These are phyloP conservation scores for Naegleria lovaniensis DNA, from an alignment of 208 protist species.

Conservation along the genomic window DNA sequence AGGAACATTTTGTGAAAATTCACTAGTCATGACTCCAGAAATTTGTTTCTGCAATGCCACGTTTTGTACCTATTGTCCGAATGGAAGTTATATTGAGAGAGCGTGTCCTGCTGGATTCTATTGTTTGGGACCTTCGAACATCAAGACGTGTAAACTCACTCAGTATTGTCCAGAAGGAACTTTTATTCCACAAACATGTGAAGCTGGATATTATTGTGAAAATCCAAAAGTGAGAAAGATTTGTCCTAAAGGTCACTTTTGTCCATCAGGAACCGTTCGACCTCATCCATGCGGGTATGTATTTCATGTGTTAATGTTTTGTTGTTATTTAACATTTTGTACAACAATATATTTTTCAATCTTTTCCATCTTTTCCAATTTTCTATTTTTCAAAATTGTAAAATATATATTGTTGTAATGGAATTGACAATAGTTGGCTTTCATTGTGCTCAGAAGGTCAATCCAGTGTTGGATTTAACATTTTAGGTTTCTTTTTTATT, in stretches of 20 bases:
- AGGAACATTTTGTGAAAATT: background rate
- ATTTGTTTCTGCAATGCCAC: background rate
- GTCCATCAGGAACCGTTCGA: background rate
- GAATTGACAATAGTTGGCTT: background rate
- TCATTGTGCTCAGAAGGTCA: background rate
- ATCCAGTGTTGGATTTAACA: background rate
- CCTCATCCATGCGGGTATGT: background rate
- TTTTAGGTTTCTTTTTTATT: background rate
- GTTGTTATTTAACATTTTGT: background rate
- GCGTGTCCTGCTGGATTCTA: conserved; percentile 7
- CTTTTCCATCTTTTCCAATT: background rate
- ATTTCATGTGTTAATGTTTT: too few relatives aligned
- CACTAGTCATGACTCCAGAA: background rate
- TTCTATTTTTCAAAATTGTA: background rate
- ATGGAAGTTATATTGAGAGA: background rate
- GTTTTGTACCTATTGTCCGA: background rate
- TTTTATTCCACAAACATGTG: background rate
- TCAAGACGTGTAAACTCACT: background rate
- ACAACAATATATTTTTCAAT: background rate
- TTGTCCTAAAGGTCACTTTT: conserved; percentile 7
- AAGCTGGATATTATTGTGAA: conserved; percentile 27
- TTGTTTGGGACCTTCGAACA: background rate
- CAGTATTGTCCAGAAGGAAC: conserved; percentile 15
- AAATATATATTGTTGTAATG: background rate
- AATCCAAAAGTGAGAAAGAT: background rate